These are phyloP conservation scores for Davidsoniella virescens DNA, from an alignment of 2,329 filamentous ascomycete species.

Conservation along the genomic window DNA sequence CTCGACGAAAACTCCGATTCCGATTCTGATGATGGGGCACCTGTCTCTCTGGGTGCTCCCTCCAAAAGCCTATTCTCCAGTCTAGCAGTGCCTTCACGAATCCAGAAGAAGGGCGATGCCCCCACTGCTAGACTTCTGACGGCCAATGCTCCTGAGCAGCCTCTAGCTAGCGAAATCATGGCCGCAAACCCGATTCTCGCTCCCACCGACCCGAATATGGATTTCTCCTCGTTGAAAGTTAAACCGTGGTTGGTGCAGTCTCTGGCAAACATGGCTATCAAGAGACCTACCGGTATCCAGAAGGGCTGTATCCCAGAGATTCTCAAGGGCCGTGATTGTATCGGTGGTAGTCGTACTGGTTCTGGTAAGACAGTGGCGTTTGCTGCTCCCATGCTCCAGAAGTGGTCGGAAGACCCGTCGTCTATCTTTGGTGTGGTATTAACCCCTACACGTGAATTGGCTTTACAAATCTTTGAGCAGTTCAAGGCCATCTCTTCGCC, in stretches of 20 bases:
- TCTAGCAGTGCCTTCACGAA: conserved; percentile 36
- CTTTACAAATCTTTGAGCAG: conserved; percentile 91
- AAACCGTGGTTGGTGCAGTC: conserved; percentile 80
- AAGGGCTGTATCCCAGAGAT: conserved; percentile 87
- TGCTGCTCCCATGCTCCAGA: conserved; percentile 82
- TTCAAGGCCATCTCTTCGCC: conserved; percentile 82
- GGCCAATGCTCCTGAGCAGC: conserved; percentile 7
- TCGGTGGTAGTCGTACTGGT: conserved; percentile 85
- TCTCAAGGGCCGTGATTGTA: conserved; percentile 77
- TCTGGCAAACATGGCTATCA: conserved; percentile 62
- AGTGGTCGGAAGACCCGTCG: conserved; percentile 81
- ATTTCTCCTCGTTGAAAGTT: conserved; percentile 57
- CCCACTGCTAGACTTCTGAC: conserved; percentile 11
- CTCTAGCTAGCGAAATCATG: conserved; percentile 9
- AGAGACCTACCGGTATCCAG: conserved; percentile 80
- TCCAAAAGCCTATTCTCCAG: conserved; percentile 23
- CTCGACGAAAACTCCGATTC: conserved; percentile 15
- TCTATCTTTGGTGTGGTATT: conserved; percentile 82
- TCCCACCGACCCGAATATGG: conserved; percentile 39
- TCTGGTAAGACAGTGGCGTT: conserved; percentile 97
- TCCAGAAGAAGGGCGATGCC: conserved; percentile 25
- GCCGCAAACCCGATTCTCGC: conserved; percentile 27
- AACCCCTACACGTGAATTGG: conserved; percentile 81
- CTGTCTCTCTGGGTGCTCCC: conserved; percentile 15
- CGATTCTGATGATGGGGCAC: conserved; percentile 17